These are phyloP conservation scores for Xylaria castorea DNA, from an alignment of 495 filamentous ascomycete species.

Conservation along the genomic window DNA sequence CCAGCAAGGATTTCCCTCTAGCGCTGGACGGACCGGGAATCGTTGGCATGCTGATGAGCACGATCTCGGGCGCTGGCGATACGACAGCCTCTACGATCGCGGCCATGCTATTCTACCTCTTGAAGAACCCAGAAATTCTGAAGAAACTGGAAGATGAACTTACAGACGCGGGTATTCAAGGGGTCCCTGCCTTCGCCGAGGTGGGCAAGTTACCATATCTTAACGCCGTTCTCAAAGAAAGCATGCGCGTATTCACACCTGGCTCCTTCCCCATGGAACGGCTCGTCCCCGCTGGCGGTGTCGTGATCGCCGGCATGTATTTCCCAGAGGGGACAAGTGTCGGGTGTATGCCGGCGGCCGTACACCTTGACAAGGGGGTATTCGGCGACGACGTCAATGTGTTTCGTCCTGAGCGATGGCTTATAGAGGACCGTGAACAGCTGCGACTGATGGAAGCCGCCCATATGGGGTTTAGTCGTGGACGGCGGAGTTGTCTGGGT, in stretches of 20 bases:
- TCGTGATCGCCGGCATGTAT: slow-evolving; percentile 56
- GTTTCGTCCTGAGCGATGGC: slow-evolving; percentile 65
- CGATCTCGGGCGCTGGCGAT: slow-evolving; percentile 62
- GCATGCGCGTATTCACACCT: slow-evolving; percentile 61
- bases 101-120: slow-evolving; percentile 58
- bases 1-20: slow-evolving; percentile 35
- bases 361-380: slow-evolving; percentile 56
- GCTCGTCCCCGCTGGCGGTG: slow-evolving; percentile 59
- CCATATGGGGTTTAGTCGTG: slow-evolving; percentile 62
- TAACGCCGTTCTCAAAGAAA: slow-evolving; percentile 66
- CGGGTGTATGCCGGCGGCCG: slow-evolving; percentile 44
- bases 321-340: slow-evolving; percentile 56
- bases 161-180: slow-evolving; percentile 40
- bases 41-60: slow-evolving; percentile 48
- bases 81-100: slow-evolving; percentile 62
- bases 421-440: slow-evolving; percentile 44
- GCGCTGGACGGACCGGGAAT: slow-evolving; percentile 43
- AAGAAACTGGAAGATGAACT: slow-evolving; percentile 58
- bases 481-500: slow-evolving; percentile 66
- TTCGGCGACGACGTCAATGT: slow-evolving; percentile 59
- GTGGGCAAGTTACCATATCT: slow-evolving; percentile 58
- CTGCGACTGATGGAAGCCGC: slow-evolving; percentile 53
- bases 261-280: slow-evolving; percentile 60
- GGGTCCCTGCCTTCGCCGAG: slow-evolving; percentile 30
- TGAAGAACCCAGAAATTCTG: slow-evolving; percentile 53